phyloP scores from a whole-genome alignment of 805 yeast genomes.

The Kuraishia floccosa region DNA sequence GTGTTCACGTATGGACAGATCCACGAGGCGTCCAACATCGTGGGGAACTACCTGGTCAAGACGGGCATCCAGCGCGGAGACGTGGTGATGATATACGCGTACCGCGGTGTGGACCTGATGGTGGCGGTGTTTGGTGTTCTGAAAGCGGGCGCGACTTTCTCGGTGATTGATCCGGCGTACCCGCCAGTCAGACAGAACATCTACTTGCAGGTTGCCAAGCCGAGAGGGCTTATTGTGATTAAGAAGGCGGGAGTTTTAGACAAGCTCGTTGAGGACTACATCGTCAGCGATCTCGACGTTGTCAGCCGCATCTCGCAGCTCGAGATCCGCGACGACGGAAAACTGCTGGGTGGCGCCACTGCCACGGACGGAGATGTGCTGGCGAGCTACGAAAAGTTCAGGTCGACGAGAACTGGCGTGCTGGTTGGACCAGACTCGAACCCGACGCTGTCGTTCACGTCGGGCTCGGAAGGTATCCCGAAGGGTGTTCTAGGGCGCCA shows the following conservation, averaged over 20 bases:
- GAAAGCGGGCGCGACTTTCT: conserved; percentile 97
- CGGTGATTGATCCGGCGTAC: conserved; percentile 97
- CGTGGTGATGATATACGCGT: conserved; percentile 95
- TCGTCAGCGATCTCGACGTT: conserved; percentile 60
- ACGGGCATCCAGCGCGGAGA: conserved; percentile 86
- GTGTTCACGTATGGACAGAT: conserved; percentile 79
- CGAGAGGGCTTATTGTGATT: conserved; percentile 81
- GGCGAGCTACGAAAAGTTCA: conserved; percentile 28
- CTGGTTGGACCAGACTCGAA: conserved; percentile 95
- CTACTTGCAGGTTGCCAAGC: conserved; percentile 87
- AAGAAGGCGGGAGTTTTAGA: conserved; percentile 83
- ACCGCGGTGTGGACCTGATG: conserved; percentile 94
- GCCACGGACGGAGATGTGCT: conserved; percentile 33
- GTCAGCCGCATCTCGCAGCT: conserved; percentile 66
- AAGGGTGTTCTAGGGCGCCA: conserved; percentile 99
- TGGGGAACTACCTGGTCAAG: conserved; percentile 76
- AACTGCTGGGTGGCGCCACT: conserved; percentile 48
- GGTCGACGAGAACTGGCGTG: conserved; percentile 66
- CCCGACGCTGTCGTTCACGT: conserved; percentile 93
- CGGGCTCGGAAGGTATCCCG: conserved; percentile 97
- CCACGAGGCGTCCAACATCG: conserved; percentile 84
- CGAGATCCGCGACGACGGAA: conserved; percentile 68
- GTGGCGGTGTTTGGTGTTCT: conserved; percentile 96
- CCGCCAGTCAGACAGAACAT: conserved; percentile 97
- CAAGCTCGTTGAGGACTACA: conserved; percentile 67